Evolutionary conservation across 768 basidiomycete species (phyloP).

Genomic region (Hebeloma cylindrosporum): DNA sequence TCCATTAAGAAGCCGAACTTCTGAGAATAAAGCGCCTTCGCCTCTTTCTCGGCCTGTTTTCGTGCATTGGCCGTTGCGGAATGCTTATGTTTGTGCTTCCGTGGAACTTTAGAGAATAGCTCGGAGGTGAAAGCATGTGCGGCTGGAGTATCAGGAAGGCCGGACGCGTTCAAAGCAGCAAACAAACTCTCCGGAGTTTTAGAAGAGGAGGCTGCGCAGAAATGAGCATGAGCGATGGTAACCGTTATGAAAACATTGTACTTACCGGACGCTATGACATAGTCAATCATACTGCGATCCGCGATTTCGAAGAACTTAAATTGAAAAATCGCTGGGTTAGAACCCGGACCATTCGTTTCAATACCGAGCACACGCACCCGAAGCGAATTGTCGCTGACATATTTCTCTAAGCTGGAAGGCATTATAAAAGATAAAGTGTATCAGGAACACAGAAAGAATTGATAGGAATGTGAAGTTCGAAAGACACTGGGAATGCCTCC

Average conservation of each 20-base stretch:
- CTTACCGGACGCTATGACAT: constrained; percentile 81
- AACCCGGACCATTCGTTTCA: not conserved
- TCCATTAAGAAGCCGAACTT: constrained; percentile 85
- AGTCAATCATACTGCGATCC: constrained; percentile 83
- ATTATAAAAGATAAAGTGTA: constrained; percentile 30
- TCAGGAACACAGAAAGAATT: constrained; percentile 19
- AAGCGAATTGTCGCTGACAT: constrained; percentile 78
- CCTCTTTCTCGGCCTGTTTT: constrained; percentile 74
- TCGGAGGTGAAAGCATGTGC: constrained; percentile 79
- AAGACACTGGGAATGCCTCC: constrained; percentile 50
- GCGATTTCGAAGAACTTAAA: constrained; percentile 86
- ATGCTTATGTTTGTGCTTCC: constrained; percentile 72
- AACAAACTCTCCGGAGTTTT: constrained; percentile 83
- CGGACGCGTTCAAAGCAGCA: constrained; percentile 67
- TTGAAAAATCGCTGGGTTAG: constrained; percentile 6
- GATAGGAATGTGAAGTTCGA: constrained; percentile 35
- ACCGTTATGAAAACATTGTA: not conserved
- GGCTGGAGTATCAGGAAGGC: constrained; percentile 78
- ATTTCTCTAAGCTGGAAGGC: constrained; percentile 66
- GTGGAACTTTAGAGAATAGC: constrained; percentile 75
- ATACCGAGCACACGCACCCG: constrained; percentile 42
- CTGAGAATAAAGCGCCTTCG: constrained; percentile 64
- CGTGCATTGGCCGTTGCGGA: constrained; percentile 43
- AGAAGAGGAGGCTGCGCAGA: constrained; percentile 67
- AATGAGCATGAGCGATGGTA: not conserved